Evolutionary conservation across 2,329 filamentous ascomycete genomes (phyloP).

Genomic region (Beauveria medogensis): DNA sequence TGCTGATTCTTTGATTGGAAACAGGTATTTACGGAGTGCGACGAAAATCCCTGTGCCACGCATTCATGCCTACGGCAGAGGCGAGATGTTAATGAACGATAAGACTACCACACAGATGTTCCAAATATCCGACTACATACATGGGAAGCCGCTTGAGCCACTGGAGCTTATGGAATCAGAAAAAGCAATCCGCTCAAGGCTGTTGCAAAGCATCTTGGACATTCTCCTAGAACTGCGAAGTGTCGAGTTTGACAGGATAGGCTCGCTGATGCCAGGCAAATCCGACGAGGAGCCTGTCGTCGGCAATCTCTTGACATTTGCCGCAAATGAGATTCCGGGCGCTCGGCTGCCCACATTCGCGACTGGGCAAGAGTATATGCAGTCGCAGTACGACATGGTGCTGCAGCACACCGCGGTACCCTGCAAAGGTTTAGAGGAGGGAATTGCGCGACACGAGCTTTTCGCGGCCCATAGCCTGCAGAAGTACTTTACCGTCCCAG

Average conservation of each 20-base stretch:
- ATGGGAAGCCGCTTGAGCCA: slow-evolving; percentile 12
- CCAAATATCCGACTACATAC: slow-evolving; percentile 17
- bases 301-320: slow-evolving; percentile 11
- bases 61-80: slow-evolving; percentile 16
- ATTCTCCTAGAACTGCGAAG: slow-evolving; percentile 18
- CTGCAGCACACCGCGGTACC: not conserved
- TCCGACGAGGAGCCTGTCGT: not conserved
- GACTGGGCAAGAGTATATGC: slow-evolving; percentile 13
- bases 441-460: slow-evolving; percentile 11
- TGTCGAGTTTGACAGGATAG: slow-evolving; percentile 17
- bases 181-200: slow-evolving; percentile 4
- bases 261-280: slow-evolving; percentile 19
- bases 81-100: slow-evolving; percentile 2
- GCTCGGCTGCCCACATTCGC: slow-evolving; percentile 9
- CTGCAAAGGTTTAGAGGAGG: not conserved
- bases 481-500: slow-evolving; percentile 14
- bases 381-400: slow-evolving; percentile 10
- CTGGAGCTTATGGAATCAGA: not conserved
- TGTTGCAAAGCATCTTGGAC: slow-evolving; percentile 20
- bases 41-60: slow-evolving; percentile 18
- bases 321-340: slow-evolving; percentile 16
- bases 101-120: slow-evolving; percentile 13
- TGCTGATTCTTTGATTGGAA: not conserved
- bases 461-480: slow-evolving; percentile 14
- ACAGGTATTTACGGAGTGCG: slow-evolving; percentile 17